These are phyloP conservation scores for Coniferiporia weirii DNA, from an alignment of 1,284 basidiomycete genomes.

Conservation along the genomic window DNA sequence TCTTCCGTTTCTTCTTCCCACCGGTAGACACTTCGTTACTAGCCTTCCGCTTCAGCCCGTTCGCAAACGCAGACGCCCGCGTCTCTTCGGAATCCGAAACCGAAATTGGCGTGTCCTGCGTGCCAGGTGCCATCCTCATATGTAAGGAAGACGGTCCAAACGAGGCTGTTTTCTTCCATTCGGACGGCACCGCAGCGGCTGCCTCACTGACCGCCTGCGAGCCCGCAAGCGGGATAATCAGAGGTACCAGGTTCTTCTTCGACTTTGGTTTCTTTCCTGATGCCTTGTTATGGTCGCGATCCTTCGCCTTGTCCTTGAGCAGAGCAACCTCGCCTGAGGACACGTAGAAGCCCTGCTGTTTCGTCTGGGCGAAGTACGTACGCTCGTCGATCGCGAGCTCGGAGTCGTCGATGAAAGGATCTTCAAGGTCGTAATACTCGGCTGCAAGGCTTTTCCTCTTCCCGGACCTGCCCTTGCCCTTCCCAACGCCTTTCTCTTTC, in stretches of 20 bases:
- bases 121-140: constrained; percentile 26
- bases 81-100: constrained; percentile 38
- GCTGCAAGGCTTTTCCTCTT: constrained; percentile 53
- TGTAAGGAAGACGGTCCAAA: not conserved
- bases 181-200: constrained; percentile 19
- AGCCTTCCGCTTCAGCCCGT: constrained; percentile 42
- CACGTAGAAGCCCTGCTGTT: constrained; percentile 93
- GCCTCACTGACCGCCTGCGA: constrained; percentile 21
- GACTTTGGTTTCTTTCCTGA: constrained; percentile 63
- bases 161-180: constrained; percentile 2
- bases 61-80: constrained; percentile 27
- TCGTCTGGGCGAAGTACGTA: constrained; percentile 88
- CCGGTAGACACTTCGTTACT: constrained; percentile 42
- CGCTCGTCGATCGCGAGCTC: constrained; percentile 89
- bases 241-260: constrained; percentile 39
- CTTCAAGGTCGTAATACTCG: constrained; percentile 84
- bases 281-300: constrained; percentile 30
- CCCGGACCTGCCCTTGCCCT: constrained; percentile 33
- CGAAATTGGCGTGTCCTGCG: constrained; percentile 51
- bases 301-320: constrained; percentile 63
- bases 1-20: constrained; percentile 61
- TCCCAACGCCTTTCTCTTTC: constrained; percentile 29
- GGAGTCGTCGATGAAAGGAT: constrained; percentile 97
- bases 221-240: constrained; percentile 28
- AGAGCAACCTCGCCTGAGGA: constrained; percentile 81